Base-by-base conservation (phyloP, 106 monocot genomes). In the Posidonia australis region DNA sequence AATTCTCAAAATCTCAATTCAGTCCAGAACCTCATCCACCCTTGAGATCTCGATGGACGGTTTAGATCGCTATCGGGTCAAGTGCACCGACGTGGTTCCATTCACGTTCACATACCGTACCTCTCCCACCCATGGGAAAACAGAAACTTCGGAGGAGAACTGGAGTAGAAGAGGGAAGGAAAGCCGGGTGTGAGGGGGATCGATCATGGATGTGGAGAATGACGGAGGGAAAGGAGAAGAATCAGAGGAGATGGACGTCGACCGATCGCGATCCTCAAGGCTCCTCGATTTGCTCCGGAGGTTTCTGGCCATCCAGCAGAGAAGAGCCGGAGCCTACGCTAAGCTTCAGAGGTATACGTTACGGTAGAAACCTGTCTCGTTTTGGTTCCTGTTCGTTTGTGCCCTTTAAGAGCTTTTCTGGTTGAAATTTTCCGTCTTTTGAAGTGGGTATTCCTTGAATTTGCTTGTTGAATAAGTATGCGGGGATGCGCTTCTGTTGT, bases 261-360 rank as follows among this genome's bases (percentile, higher is more conserved):
- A 27, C 16, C 23, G 57, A 46, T 64, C 70, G 28, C 66, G 48
- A n/a, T 72, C 87, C 45, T 32, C 52, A 0, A 77, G 55, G 63
- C 42, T 77, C 55, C 31, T 82, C 54, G 74, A 80, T 36, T 64
- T 92, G n/a, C 84, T 92, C 29, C 82, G 76, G 9, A 28, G 71
- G 44, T 92, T 92, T 63, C 84, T 92, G 23, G 67, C 67, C 1
- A 65, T 92, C 24, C 92, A 92, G 59, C 76, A 78, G 58, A 74
- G 84, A 55, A 73, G 92, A 42, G 92, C 92, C 12, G 84, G 84
- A 64, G 80, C 84, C 1, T 92, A 87, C 78, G 68, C 92, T 5
- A 87, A 76, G 59, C 82, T 82, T 16, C 74, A 65, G 7, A 79
- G 82, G 89, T 89, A 67, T 9, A 18, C 32, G 4, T 5, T 28